These are phyloP conservation scores for Pseudonitzschia pungens DNA, from an alignment of 108 stramenopile genomes.

Conservation along the genomic window DNA sequence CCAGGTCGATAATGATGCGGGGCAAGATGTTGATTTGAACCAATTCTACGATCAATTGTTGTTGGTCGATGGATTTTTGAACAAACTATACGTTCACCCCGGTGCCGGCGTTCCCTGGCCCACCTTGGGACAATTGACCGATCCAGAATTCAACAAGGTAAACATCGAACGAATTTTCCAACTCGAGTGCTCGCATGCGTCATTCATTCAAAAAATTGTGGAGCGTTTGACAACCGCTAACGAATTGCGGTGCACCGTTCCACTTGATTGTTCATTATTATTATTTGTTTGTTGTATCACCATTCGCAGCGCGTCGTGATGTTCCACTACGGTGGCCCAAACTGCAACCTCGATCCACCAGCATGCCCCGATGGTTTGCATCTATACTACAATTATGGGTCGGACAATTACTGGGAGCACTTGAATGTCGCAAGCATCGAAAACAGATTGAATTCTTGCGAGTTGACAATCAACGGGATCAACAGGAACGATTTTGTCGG, in stretches of 20 bases:
- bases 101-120: conserved; percentile 42
- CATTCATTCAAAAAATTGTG: background rate
- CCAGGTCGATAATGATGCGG: conserved; percentile 49
- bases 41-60: conserved; percentile 27
- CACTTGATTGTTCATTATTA: background rate
- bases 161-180: too few species aligned
- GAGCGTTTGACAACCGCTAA: background rate
- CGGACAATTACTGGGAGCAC: conserved; percentile 61
- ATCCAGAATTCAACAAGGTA: conserved; percentile 36
- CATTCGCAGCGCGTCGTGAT: conserved; percentile 49
- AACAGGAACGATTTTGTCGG: conserved; percentile 40
- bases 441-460: conserved; percentile 47
- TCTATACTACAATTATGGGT: conserved; percentile 47
- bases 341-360: conserved; percentile 35
- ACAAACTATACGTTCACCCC: conserved; percentile 30
- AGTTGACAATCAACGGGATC: conserved; percentile 39
- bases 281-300: too few species aligned
- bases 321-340: conserved; percentile 64
- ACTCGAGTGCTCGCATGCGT: too few species aligned
- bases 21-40: conserved; percentile 36
- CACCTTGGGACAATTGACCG: conserved; percentile 52
- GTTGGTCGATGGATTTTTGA: conserved; percentile 32
- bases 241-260: background rate
- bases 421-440: conserved; percentile 37
- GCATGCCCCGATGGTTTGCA: conserved; percentile 59